Evolutionary conservation across 768 basidiomycete genomes (phyloP), one percentile per base, ranked within the genome.

Genomic region (Amanita muscaria): DNA sequence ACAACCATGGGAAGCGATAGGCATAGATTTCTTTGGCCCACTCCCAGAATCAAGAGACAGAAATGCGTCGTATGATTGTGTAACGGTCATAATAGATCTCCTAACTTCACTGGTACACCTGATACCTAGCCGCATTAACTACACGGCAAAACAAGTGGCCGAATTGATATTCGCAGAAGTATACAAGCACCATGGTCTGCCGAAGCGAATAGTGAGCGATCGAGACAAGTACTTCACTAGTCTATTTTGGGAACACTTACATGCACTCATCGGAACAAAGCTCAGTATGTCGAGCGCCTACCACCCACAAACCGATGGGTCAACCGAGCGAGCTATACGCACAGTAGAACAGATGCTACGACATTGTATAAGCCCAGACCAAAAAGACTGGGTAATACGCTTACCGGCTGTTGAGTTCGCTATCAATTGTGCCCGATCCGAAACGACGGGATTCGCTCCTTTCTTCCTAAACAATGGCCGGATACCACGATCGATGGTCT

Each of bases 231-330:
- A 15, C 21, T 40, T 47, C 16, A 31, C 23, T 10, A 47, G 27
- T 11, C 9, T 24, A 5, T 47, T 42, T 39, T 41, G 29, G 46
- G 24, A 41, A 23, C 30, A 23, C 18, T 40, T 33, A 9, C 39
- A 40, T 27, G 19, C 7, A 19, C 24, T 40, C 7, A n/a, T 35
- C 0, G 61, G 62, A 1, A 15, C 34, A 19, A 5, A n/a, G 7
- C 12, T 12, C 27, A 29, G 27, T 6, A 12, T 29, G 27, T 29
- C 65, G 0, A 64, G 62, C 0, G 52, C 66, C 0, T 72, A 60
- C 44, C 70, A 73, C 45, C 70, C 70, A 0, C 54, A 73, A 42
- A 65, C 67, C 0, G 67, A 72, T 48, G 67, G 69, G 1, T 46
- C 61, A 0, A 68, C 63, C 0, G 67, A 72, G 44, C 50, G 64